Percentiles rank a stretch among this genome's conserved stretches.
phyloP scores from a whole-genome alignment of 2,329 filamentous ascomycete species.

The Diaporthe vaccinii region DNA sequence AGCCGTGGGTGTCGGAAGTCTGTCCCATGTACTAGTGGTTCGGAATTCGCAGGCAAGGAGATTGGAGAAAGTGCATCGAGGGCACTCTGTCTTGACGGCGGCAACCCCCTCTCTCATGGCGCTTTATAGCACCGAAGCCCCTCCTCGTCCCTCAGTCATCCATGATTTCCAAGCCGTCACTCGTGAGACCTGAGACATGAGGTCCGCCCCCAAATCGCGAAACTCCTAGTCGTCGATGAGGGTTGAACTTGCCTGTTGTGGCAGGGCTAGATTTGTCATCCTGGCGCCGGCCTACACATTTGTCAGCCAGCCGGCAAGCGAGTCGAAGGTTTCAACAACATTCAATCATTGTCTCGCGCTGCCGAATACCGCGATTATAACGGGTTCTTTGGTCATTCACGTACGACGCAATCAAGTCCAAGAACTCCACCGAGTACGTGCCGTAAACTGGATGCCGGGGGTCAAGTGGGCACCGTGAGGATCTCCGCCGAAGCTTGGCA shows the following conservation, averaged over 20 bases:
- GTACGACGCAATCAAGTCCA: not conserved
- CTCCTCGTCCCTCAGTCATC: not conserved
- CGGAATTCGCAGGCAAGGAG: not conserved
- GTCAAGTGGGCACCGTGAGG: not conserved
- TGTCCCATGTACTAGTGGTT: not conserved
- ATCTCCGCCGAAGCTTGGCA: not conserved
- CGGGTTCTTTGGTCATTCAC: not conserved
- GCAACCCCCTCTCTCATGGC: not conserved
- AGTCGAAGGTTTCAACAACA: not conserved
- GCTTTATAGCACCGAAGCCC: not conserved
- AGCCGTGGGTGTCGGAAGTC: not conserved
- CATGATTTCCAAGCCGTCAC: not conserved
- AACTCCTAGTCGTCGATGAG: not conserved
- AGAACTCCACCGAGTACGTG: not conserved
- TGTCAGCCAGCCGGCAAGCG: slow-evolving; percentile 20
- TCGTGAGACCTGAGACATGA: not conserved
- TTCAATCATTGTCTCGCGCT: not conserved
- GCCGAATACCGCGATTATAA: not conserved
- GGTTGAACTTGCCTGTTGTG: not conserved
- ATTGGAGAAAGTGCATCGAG: not conserved
- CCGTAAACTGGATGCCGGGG: too few species aligned
- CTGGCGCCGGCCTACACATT: not conserved
- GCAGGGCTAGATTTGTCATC: slow-evolving; percentile 26
- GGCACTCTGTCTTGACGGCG: not conserved
- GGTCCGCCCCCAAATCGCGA: not conserved